These are phyloP conservation scores for Hypsizygus marmoreus DNA, from an alignment of 768 basidiomycete genomes.

Conservation along the genomic window DNA sequence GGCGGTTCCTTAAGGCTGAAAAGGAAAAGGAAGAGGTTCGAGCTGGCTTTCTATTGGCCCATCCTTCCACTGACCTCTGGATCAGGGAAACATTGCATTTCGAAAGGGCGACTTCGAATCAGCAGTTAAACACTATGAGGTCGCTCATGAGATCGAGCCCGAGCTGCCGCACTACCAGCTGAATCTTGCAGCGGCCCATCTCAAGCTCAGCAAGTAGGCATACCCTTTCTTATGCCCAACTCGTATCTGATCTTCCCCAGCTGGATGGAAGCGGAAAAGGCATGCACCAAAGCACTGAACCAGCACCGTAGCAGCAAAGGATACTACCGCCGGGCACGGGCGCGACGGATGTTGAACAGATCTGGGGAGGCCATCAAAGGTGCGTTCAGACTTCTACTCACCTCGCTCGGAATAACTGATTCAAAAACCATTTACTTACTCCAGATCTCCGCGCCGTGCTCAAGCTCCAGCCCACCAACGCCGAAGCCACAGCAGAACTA, in stretches of 20 bases:
- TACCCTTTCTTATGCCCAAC: slow-evolving; percentile 1
- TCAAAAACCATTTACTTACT: neutral
- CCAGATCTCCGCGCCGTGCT: slow-evolving; percentile 64
- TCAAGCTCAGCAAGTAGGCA: slow-evolving; percentile 69
- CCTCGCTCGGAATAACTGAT: neutral
- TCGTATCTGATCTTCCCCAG: slow-evolving; percentile 33
- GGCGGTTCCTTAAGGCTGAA: slow-evolving; percentile 70
- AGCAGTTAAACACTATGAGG: slow-evolving; percentile 61
- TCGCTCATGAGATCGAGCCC: slow-evolving; percentile 64
- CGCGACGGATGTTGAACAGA: slow-evolving; percentile 59
- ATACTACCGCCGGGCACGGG: slow-evolving; percentile 68
- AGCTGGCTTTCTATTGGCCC: slow-evolving; percentile 10
- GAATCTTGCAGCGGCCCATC: slow-evolving; percentile 73
- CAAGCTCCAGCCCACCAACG: slow-evolving; percentile 62
- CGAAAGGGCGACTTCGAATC: slow-evolving; percentile 57
- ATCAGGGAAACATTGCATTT: slow-evolving; percentile 70
- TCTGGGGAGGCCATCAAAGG: slow-evolving; percentile 63
- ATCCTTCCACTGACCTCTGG: slow-evolving; percentile 2
- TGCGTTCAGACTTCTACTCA: no score
- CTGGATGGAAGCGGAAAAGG: slow-evolving; percentile 72
- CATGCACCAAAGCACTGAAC: slow-evolving; percentile 62
- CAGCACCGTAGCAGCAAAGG: slow-evolving; percentile 73
- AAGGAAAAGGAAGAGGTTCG: slow-evolving; percentile 68
- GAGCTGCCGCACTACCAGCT: slow-evolving; percentile 78
- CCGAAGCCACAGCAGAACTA: slow-evolving; percentile 62